phyloP scores from a whole-genome alignment of 306 rosid species.

The Pachyrhizus erosus region DNA sequence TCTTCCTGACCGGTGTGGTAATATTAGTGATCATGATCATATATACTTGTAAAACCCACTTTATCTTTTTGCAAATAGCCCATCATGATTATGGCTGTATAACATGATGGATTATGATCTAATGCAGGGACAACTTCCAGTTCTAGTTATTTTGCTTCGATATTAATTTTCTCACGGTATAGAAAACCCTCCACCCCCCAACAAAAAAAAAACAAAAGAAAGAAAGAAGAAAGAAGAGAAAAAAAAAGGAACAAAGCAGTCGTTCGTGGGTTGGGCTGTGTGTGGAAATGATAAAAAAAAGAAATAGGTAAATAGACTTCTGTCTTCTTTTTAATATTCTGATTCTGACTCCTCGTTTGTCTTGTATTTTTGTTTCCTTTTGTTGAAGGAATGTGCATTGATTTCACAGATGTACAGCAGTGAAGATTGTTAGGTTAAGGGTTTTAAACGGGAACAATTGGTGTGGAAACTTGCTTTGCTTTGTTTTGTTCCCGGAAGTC shows the following conservation, averaged over 20 bases:
- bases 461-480: slow-evolving; percentile 37
- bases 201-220: neutral
- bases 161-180: neutral
- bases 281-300: slow-evolving; percentile 19
- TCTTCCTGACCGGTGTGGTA: slow-evolving; percentile 52
- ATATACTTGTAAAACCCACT: slow-evolving; percentile 49
- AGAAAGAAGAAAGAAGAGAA: neutral
- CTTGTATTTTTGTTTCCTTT: slow-evolving; percentile 64
- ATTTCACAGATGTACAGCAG: slow-evolving; percentile 54
- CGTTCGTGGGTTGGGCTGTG: slow-evolving; percentile 38
- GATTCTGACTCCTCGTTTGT: slow-evolving; percentile 64
- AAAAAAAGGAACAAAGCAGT: neutral
- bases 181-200: neutral
- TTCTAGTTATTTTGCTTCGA: neutral
- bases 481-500: slow-evolving; percentile 36
- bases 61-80: slow-evolving; percentile 49
- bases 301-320: slow-evolving; percentile 38
- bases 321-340: slow-evolving; percentile 46
- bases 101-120: slow-evolving; percentile 44
- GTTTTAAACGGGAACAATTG: slow-evolving; percentile 39
- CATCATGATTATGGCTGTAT: slow-evolving; percentile 40
- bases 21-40: slow-evolving; percentile 39
- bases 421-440: slow-evolving; percentile 52
- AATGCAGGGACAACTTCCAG: slow-evolving; percentile 39
- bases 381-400: slow-evolving; percentile 70